Evolutionary conservation across 768 basidiomycete genomes (phyloP), one percentile per base, ranked within the genome.

Genomic region (Boletellus ananas): DNA sequence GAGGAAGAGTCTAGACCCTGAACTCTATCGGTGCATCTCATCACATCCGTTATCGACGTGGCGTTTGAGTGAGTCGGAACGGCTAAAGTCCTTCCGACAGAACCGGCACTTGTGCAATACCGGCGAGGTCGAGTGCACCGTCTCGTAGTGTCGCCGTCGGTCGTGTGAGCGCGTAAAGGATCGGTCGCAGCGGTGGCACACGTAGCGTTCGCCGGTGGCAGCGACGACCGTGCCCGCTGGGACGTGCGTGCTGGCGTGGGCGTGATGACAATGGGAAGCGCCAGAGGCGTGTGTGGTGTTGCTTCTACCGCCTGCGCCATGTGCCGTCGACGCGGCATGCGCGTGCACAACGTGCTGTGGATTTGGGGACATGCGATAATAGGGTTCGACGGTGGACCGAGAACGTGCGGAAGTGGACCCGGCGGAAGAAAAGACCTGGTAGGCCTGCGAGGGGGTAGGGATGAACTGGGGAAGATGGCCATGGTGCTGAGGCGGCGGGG

Each of bases 11-110:
- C 25, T 27, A 23, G 39, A 37, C 18, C 39, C 25, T 44, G 34
- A 47, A 55, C 52, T 58, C 57, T 67, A 68, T 64, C 64, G 68
- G 49, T 76, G 74, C 74, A 76, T 78, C 63, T 83, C 81, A 64
- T 84, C 83, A 71, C 86, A 87, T 44, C 87, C 87, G 58, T 89
- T 87, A 73, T 90, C 87, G 46, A 85, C 58, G 68, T 91, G 89
- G 64, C 89, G 77, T 70, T 90, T 91, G 56, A 90, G 74, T 51
- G 89, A 90, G 70, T 87, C 86, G 43, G 70, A 78, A 65, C 89
- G 80, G 70, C 85, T 87, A 65, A 90, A 89, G 62, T 83, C 83
- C 68, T 89, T 90, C 58, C 78, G 75, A 68, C 89, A 90, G 64
- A 74, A 83, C 23, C 77, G 78, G 69, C 89, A 90, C 45, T 75